Evolutionary conservation across 1,139 yeast species (phyloP), one percentile per base, ranked within the genome.

Genomic region (Suhomyces chickasaworum): DNA sequence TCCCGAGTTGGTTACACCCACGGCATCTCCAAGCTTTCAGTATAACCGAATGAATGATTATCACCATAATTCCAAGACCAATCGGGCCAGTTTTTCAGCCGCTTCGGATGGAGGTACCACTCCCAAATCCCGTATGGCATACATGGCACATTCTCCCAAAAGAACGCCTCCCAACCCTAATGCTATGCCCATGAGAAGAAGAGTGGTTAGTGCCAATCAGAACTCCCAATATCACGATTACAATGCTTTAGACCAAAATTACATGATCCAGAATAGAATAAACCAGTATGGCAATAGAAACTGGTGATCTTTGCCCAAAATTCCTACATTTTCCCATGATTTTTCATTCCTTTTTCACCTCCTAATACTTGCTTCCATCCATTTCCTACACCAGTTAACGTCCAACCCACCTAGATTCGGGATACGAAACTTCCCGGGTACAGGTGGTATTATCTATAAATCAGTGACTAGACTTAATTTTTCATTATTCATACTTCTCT

Each of bases 111-210:
- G 39, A 7, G 30, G 38, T 3, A 39, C 45, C 9, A 57, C 61
- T 15, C 58, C 61, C 10, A 56, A 58, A 39, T 27, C 47, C 7
- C 47, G 60, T 31, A 49, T 52, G 53, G 53, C 58, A 4, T 56
- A 52, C 39, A 30, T 53, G 44, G 43, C 47, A 31, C 54, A 43
- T 16, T 57, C 61, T 2, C 61, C 60, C 5, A 56, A 56, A 41
- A 51, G 55, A 41, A 48, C 55, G 4, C 54, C 55, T 9, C 54
- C 56, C 6, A 53, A 51, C 29, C 42, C 51, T 5, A 47, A 44
- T 31, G 39, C 22, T 25, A 23, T 42, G 38, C 47, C 48, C 5
- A 36, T 45, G 15, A 45, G 51, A 36, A 43, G 56, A 42, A 42
- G 54, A 41, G 55, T 48, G 22, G 44, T 34, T 16, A 52, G 55